Evolutionary conservation across 441 rosid species (phyloP).

Genomic region (Macaranga tanarius): DNA sequence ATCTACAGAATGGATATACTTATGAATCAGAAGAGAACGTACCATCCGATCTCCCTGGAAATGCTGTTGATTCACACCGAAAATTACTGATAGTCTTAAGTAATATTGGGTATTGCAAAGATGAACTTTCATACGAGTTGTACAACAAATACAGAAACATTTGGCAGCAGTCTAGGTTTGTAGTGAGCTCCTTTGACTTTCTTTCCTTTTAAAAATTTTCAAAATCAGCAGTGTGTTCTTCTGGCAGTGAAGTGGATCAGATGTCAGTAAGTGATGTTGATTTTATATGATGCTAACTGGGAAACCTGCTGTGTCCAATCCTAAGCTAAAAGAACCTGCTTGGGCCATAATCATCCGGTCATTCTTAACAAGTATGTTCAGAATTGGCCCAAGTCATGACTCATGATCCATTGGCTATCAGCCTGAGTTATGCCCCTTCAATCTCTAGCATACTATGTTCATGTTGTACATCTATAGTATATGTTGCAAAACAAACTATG

Average conservation of each 20-base stretch:
- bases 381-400: neutral
- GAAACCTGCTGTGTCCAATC: neutral
- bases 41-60: constrained; percentile 55
- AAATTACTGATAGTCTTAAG: constrained; percentile 79
- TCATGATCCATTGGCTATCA: neutral
- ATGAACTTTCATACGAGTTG: constrained; percentile 79
- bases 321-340: constrained; percentile 8
- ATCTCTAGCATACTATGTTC: neutral
- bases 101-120: constrained; percentile 96
- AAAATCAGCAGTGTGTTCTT: neutral
- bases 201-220: neutral
- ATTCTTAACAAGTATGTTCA: neutral
- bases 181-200: constrained; percentile 9
- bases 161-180: constrained; percentile 77
- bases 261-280: constrained; percentile 9
- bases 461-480: neutral
- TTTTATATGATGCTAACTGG: neutral
- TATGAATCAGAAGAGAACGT: constrained; percentile 44
- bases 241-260: neutral
- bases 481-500: neutral
- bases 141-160: constrained; percentile 73
- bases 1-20: constrained; percentile 62
- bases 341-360: constrained; percentile 2
- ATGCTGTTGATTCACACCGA: constrained; percentile 70
- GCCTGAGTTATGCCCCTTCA: neutral